Base-by-base conservation (phyloP, 2,329 filamentous ascomycete species). In the Xylaria polymorpha region DNA sequence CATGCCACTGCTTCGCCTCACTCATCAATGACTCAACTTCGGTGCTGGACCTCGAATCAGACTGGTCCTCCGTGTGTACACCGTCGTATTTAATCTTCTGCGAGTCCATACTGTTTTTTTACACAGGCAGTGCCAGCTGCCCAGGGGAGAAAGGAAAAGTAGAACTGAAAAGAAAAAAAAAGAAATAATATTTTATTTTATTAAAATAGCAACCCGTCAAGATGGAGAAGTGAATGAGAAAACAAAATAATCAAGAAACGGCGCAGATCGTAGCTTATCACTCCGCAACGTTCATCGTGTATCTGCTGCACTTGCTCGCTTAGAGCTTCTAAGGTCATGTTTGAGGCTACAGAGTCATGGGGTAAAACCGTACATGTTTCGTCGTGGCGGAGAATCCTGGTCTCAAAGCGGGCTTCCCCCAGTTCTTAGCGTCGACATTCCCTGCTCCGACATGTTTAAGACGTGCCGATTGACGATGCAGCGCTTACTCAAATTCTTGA, bases 11-110 rank as follows among this genome's bases (percentile, higher is more conserved):
- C 74, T 81, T 80, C 66, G 79, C 79, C 32, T 80, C 79, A 61
- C 79, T 79, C 74, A 83, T 81, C 59, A 83, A 72, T 5, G 81
- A 82, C 32, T 72, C 81, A 65, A 83, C 81, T 70, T 83, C 81
- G 63, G 81, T 83, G 74, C 77, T 81, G 32, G 79, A 81, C 44
- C 78, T 76, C 61, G 72, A 67, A 66, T 79, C 77, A 25, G 80
- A 77, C 60, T 77, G 75, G 56, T 81, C 79, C n/a, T 78, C 77
- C 29, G 74, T 63, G 39, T 75, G 71, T 56, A 81, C 64, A 65
- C 77, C 76, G 53, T 77, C 72, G 73, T 81, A 80, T 64, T 78
- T 76, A 61, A 69, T 63, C 32, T 75, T 76, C 59, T 74, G 73
- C 8, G 74, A 73, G 25, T 72, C 74, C 76, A 77, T 71, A 22